Conservation (phyloP, 2,329 filamentous ascomycete genomes). For the Sporothrix phasma region DNA sequence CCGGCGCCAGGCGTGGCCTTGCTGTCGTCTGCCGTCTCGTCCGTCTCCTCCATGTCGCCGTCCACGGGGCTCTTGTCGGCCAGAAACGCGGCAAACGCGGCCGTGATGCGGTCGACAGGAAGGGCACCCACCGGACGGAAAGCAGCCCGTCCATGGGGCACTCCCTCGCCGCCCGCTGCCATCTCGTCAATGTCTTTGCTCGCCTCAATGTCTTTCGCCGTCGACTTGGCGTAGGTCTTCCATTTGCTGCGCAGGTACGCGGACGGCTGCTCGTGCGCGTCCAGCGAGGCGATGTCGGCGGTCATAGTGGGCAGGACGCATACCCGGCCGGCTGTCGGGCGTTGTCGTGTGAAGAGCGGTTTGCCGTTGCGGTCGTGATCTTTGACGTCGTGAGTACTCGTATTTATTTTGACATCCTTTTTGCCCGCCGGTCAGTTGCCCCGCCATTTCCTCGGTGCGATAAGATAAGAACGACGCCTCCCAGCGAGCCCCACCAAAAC, state of each 20-base stretch:
- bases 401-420: background rate
- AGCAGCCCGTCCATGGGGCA: background rate
- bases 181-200: slow-evolving; percentile 50
- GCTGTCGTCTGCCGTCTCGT: background rate
- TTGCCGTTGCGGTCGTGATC: background rate
- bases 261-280: slow-evolving; percentile 71
- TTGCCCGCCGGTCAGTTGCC: slow-evolving; percentile 7
- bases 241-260: slow-evolving; percentile 58
- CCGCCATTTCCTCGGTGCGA: slow-evolving; percentile 11
- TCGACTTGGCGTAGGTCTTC: slow-evolving; percentile 61
- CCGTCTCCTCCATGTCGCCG: slow-evolving; percentile 6
- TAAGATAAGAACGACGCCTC: slow-evolving; percentile 1
- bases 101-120: slow-evolving; percentile 31
- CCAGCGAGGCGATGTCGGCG: slow-evolving; percentile 42
- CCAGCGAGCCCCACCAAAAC: background rate
- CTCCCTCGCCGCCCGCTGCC: slow-evolving; percentile 21
- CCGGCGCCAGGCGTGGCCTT: slow-evolving; percentile 14
- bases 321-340: too few relatives aligned
- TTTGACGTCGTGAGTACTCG: background rate
- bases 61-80: slow-evolving; percentile 19
- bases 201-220: slow-evolving; percentile 39
- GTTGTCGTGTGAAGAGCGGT: background rate
- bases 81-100: slow-evolving; percentile 34
- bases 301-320: slow-evolving; percentile 28
- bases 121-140: slow-evolving; percentile 40